Evolutionary conservation across 2,329 filamentous ascomycete species (phyloP).

Genomic region (Penicillium sp.): DNA sequence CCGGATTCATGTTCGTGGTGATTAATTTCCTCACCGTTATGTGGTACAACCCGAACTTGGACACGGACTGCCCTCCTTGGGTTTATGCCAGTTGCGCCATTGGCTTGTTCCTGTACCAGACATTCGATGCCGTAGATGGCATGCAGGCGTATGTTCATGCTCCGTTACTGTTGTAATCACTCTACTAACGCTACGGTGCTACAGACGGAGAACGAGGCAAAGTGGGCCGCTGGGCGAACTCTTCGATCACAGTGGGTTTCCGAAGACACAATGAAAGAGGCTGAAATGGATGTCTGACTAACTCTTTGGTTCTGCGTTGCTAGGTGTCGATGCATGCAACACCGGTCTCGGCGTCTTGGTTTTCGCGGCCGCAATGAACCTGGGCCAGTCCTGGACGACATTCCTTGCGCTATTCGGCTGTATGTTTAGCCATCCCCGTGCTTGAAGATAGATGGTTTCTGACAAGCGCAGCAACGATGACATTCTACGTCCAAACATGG

Average conservation of each 20-base stretch:
- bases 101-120: constrained; percentile 93
- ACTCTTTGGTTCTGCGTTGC: neutral
- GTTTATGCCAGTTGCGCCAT: constrained; percentile 90
- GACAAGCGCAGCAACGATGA: constrained; percentile 63
- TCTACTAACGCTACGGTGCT: constrained; percentile 10
- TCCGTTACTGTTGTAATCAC: neutral
- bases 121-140: constrained; percentile 95
- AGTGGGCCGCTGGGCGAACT: constrained; percentile 92
- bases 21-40: constrained; percentile 85
- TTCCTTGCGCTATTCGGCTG: constrained; percentile 78
- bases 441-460: constrained; percentile 1
- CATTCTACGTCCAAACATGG: constrained; percentile 99
- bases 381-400: constrained; percentile 89
- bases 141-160: constrained; percentile 70
- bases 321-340: constrained; percentile 85
- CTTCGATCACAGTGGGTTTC: constrained; percentile 76
- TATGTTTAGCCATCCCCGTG: constrained; percentile 43
- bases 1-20: constrained; percentile 85
- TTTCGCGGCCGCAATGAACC: constrained; percentile 87
- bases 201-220: constrained; percentile 77
- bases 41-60: constrained; percentile 92
- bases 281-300: neutral
- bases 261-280: neutral
- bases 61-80: constrained; percentile 90
- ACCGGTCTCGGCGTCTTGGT: constrained; percentile 90